Evolutionary conservation across 805 yeast species (phyloP).

Genomic region (Wickerhamomyces xylosicus): DNA sequence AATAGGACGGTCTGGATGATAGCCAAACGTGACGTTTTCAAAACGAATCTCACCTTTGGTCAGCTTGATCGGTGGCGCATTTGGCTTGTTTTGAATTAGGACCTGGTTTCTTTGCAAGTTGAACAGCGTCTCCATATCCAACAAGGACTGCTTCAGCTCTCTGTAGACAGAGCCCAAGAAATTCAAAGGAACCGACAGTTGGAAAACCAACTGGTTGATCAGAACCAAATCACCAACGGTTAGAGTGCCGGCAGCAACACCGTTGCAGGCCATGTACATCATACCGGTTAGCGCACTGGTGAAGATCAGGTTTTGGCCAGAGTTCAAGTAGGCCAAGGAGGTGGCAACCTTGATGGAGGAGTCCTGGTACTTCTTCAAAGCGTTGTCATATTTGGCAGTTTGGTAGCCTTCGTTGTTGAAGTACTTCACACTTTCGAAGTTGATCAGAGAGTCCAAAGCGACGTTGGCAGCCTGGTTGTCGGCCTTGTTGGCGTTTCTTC

Average conservation of each 20-base stretch:
- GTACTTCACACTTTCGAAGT: constrained; percentile 89
- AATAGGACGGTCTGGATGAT: constrained; percentile 82
- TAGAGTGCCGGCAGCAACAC: constrained; percentile 72
- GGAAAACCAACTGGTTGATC: constrained; percentile 93
- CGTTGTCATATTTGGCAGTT: constrained; percentile 65
- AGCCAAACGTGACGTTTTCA: constrained; percentile 89
- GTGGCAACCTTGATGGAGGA: constrained; percentile 72
- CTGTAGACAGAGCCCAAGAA: constrained; percentile 93
- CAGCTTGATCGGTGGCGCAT: constrained; percentile 52
- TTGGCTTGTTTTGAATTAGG: constrained; percentile 47
- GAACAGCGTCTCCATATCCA: constrained; percentile 94
- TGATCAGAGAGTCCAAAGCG: constrained; percentile 87
- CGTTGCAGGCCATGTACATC: constrained; percentile 97
- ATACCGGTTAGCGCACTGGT: constrained; percentile 87
- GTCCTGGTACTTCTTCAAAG: constrained; percentile 63
- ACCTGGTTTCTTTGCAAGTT: constrained; percentile 71
- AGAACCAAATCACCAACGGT: constrained; percentile 93
- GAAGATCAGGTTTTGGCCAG: constrained; percentile 74
- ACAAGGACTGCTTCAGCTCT: constrained; percentile 82
- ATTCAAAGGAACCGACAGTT: constrained; percentile 87
- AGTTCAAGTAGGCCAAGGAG: constrained; percentile 65
- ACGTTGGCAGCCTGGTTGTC: constrained; percentile 94
- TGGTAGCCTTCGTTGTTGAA: constrained; percentile 86
- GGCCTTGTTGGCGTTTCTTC: constrained; percentile 84
- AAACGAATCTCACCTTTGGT: constrained; percentile 59